A percentile compares a stretch with the other conserved stretches of the same genome.
These are phyloP conservation scores for Carex arenaria DNA, from an alignment of 202 grass and related monocot species.

Conservation along the genomic window DNA sequence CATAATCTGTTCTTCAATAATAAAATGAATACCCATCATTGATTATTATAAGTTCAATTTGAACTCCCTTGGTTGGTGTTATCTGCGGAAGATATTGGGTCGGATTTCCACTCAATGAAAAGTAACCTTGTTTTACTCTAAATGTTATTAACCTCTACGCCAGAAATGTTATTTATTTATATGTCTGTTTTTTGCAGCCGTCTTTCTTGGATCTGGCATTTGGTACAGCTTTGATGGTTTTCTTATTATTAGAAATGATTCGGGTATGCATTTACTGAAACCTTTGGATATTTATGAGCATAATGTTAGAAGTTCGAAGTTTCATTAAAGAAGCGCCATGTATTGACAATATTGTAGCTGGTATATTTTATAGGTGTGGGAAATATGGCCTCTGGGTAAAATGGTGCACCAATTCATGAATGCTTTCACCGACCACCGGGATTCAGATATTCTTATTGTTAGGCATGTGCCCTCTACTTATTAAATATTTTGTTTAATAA, in stretches of 20 bases:
- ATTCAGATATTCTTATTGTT: conserved; percentile 95
- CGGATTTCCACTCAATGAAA: not conserved
- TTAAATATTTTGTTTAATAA: conserved; percentile 8
- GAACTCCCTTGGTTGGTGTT: not conserved
- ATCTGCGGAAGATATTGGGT: not conserved
- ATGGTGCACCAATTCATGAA: conserved; percentile 92
- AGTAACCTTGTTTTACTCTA: not conserved
- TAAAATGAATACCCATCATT: not conserved
- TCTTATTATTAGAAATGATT: conserved; percentile 94
- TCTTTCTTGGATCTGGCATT: conserved; percentile 95
- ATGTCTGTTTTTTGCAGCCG: conserved; percentile 55
- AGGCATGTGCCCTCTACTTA: conserved; percentile 34
- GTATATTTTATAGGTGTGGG: conserved; percentile 53
- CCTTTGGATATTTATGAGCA: not conserved
- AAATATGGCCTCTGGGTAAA: conserved; percentile 80
- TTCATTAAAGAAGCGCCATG: not conserved
- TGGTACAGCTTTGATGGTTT: conserved; percentile 91
- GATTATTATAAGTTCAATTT: not conserved
- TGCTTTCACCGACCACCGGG: conserved; percentile 97
- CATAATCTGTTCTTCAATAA: not conserved
- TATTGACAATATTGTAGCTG: conserved; percentile 7
- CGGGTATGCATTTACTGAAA: conserved; percentile 40
- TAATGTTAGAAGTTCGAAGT: not conserved
- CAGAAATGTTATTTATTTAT: conserved; percentile 17
- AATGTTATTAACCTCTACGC: conserved; percentile 3